These are phyloP conservation scores for Ailanthus altissimus DNA, from an alignment of 345 rosid genomes.

Conservation along the genomic window DNA sequence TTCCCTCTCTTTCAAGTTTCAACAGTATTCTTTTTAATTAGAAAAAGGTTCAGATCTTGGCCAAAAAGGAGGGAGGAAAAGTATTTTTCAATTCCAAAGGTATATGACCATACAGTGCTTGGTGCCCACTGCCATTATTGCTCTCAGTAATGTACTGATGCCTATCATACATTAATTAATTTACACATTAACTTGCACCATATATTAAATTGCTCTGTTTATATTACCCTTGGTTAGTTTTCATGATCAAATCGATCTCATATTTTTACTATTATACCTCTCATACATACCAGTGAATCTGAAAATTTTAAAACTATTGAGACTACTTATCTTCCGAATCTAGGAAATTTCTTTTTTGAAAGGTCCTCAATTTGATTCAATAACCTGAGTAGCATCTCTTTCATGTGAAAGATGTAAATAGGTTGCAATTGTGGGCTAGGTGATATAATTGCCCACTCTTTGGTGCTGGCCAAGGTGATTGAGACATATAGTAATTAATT, in stretches of 20 bases:
- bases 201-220: background rate
- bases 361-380: background rate
- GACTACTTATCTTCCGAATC: too few species aligned
- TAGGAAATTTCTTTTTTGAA: too few species aligned
- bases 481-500: background rate
- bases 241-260: background rate
- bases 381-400: background rate
- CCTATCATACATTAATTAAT: background rate
- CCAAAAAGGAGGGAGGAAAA: background rate
- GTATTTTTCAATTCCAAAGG: background rate
- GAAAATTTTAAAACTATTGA: too few species aligned
- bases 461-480: background rate
- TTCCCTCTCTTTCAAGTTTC: background rate
- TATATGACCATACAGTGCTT: background rate
- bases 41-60: background rate
- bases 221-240: background rate
- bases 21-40: background rate
- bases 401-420: background rate
- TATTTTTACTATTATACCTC: too few species aligned
- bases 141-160: background rate
- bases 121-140: slow-evolving; percentile 15
- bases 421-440: background rate
- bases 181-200: background rate
- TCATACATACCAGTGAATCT: too few species aligned
- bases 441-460: background rate